Evolutionary conservation across 2,329 filamentous ascomycete genomes (phyloP), one percentile per base, ranked within the genome.

Genomic region (Elsinoe batatas): DNA sequence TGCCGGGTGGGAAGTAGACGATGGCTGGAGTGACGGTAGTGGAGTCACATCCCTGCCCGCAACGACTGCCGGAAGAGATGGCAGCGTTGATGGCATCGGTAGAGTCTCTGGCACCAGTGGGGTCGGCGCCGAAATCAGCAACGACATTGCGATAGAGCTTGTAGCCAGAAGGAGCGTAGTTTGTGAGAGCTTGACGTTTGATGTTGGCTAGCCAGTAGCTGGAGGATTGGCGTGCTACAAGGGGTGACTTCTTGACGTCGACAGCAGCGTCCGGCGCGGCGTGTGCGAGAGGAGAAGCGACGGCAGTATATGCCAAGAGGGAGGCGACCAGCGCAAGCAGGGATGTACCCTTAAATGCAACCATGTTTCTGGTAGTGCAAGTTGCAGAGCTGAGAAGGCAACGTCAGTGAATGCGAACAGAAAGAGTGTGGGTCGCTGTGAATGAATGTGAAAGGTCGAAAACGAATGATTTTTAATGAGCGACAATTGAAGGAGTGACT

Each of bases 1-100:
- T 94, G 61, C 91, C 91, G 10, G 88, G 77, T 37, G 90, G 91
- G 75, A 97, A 95, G 76, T 95, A 97, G 54, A 97, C 82, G 12
- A 97, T 74, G 22, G 88, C 91, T 0, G 91, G 91, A 1, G 83
- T 82, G n/a, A 80, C 80, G 2, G 91, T 97, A 32, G 80, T 82
- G 1, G 89, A 95, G 67, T 93, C 87, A 67, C 91, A 97, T 59
- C 82, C 81, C 60, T 80, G 68, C 37, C 88, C 89, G 67, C 91
- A 97, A 42, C 91, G 87, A 63, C 79, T 76, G 26, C 89, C 88
- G n/a, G 81, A 80, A 4, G 80, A 77, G 64, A 96, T 86, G 61
- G 90, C 90, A 38, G 74, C 70, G 74, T 95, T 96, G 78, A 97
- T 95, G 56, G 91, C 88, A 0, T 72, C 83, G 0, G 91, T 95